Evolutionary conservation across 495 filamentous ascomycete species (phyloP).

Genomic region (Aspergillus coremiiformis): DNA sequence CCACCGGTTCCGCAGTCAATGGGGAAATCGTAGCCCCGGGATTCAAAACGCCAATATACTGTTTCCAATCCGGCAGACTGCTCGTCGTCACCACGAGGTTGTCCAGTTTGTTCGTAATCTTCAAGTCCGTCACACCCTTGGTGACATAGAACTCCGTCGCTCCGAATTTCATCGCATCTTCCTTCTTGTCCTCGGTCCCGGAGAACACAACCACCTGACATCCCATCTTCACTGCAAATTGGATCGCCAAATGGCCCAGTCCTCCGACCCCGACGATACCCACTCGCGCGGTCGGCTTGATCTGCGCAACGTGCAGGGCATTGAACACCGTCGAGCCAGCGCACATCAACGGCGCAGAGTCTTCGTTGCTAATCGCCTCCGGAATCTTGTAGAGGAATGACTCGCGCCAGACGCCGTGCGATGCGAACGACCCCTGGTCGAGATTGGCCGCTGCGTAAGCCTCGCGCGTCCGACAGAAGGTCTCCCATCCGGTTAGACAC

Average conservation of each 20-base stretch:
- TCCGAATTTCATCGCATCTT: conserved; percentile 48
- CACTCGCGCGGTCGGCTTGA: conserved; percentile 44
- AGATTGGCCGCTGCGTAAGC: conserved; percentile 43
- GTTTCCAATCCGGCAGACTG: conserved; percentile 34
- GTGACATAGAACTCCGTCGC: conserved; percentile 43
- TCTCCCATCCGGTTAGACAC: conserved; percentile 50
- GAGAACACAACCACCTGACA: conserved; percentile 56
- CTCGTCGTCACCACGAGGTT: conserved; percentile 45
- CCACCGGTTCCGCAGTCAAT: conserved; percentile 38
- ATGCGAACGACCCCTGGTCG: conserved; percentile 51
- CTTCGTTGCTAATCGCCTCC: conserved; percentile 37
- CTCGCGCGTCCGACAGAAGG: conserved; percentile 40
- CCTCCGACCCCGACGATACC: conserved; percentile 58
- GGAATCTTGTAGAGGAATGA: conserved; percentile 49
- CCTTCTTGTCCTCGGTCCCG: conserved; percentile 48
- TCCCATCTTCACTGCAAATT: conserved; percentile 56
- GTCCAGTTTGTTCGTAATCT: conserved; percentile 27
- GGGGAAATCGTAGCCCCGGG: conserved; percentile 45
- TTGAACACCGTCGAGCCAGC: conserved; percentile 48
- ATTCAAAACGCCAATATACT: conserved; percentile 35
- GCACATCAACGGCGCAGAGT: conserved; percentile 49
- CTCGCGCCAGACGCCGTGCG: conserved; percentile 48
- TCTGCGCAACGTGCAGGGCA: conserved; percentile 35
- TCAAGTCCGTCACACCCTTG: conserved; percentile 33
- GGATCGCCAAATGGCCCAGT: conserved; percentile 57